phyloP scores from a whole-genome alignment of 331 rosid species.

The Pyrus hybrid region DNA sequence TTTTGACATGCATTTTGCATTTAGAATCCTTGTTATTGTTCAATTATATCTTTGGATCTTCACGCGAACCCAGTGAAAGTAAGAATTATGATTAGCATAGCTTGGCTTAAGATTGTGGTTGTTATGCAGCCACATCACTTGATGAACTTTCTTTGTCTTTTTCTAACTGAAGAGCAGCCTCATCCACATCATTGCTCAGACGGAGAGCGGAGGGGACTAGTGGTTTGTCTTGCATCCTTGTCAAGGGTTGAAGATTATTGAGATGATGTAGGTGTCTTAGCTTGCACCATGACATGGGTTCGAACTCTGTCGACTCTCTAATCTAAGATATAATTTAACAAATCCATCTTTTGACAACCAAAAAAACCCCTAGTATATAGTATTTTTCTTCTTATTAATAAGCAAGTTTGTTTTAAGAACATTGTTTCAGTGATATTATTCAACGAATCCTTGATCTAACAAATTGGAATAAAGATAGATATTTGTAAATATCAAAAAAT shows the following conservation, averaged over 20 bases:
- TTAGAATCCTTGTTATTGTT: slow-evolving; percentile 35
- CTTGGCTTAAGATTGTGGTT: slow-evolving; percentile 6
- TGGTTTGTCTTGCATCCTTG: slow-evolving; percentile 41
- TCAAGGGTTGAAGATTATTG: slow-evolving; percentile 2
- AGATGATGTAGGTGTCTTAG: neutral
- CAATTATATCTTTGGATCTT: slow-evolving; percentile 41
- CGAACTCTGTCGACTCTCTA: no score
- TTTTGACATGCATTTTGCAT: no score
- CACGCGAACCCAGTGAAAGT: slow-evolving; percentile 39
- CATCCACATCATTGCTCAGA: slow-evolving; percentile 11
- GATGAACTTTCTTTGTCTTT: slow-evolving; percentile 15
- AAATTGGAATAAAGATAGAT: no score
- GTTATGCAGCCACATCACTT: slow-evolving; percentile 26
- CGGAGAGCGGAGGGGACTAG: slow-evolving; percentile 23
- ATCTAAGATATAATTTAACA: no score
- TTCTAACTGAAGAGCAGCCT: neutral
- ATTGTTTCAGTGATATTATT: no score
- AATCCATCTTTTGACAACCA: no score
- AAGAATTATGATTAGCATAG: slow-evolving; percentile 21
- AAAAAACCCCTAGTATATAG: no score
- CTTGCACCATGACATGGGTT: no score
- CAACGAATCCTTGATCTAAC: no score
- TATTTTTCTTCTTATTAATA: no score
- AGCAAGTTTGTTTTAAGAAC: no score
- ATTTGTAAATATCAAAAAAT: no score